Conservation (phyloP, 257 asterid species). For the Jasminum sambac region DNA sequence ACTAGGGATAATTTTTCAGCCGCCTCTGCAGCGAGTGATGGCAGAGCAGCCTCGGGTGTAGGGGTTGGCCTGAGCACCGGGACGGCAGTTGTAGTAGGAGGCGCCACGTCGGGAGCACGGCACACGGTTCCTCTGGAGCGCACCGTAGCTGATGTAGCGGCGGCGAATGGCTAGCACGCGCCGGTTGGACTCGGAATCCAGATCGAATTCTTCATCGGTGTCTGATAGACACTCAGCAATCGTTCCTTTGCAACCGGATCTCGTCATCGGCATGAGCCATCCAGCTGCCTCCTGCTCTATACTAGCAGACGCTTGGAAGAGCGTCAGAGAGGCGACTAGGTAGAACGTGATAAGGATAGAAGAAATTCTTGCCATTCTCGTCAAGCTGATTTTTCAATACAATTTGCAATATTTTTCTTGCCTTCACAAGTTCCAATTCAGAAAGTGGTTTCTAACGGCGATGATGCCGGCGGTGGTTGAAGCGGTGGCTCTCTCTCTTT, state of each 20-base stretch:
- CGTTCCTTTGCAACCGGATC: constrained; percentile 67
- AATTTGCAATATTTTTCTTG: neutral
- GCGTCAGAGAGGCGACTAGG: constrained; percentile 23
- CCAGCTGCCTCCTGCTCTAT: constrained; percentile 43
- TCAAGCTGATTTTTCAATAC: neutral
- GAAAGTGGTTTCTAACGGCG: neutral
- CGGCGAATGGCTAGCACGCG: constrained; percentile 62
- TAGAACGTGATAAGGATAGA: constrained; percentile 13
- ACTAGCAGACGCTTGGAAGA: constrained; percentile 44
- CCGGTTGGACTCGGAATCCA: constrained; percentile 75
- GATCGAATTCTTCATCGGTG: constrained; percentile 64
- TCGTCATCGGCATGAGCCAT: constrained; percentile 57
- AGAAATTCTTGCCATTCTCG: neutral
- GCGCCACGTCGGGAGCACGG: constrained; percentile 98
- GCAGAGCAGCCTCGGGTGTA: constrained; percentile 89
- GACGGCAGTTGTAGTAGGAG: constrained; percentile 92
- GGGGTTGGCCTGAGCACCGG: constrained; percentile 87
- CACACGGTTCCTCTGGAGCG: constrained; percentile 74
- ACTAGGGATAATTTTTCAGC: constrained; percentile 36
- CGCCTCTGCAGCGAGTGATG: constrained; percentile 83
- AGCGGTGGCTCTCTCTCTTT: constrained; percentile 7
- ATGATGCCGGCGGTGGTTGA: too few species aligned
- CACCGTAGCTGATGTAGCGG: constrained; percentile 90
- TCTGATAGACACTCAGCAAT: constrained; percentile 53
- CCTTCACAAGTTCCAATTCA: neutral